Conservation (phyloP, 2,329 filamentous ascomycete genomes). For the Ceratocystiopsis sp. region DNA sequence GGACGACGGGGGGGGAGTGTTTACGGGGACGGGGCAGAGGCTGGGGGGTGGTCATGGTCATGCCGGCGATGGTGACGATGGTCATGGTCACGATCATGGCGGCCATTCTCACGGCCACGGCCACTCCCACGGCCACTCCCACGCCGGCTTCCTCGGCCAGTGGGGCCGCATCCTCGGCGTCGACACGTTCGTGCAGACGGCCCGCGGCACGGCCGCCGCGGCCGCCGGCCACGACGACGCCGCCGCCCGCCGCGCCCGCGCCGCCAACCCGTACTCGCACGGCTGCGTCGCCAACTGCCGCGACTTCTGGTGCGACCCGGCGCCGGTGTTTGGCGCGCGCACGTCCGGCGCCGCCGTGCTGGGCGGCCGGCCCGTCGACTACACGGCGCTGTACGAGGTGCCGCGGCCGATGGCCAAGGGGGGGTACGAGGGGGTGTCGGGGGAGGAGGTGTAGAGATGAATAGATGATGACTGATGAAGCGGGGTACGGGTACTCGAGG, state of each 20-base stretch:
- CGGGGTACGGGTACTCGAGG: too few relatives aligned
- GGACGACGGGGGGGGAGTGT: slow-evolving; percentile 30
- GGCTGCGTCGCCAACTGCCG: slow-evolving; percentile 79
- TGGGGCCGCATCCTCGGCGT: slow-evolving; percentile 79
- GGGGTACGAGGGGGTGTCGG: slow-evolving; percentile 47
- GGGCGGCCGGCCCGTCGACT: slow-evolving; percentile 67
- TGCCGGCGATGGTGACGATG: slow-evolving; percentile 31
- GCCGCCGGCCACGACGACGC: slow-evolving; percentile 41
- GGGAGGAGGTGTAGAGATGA: slow-evolving; percentile 28
- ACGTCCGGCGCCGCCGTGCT: slow-evolving; percentile 57
- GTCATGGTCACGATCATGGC: slow-evolving; percentile 19
- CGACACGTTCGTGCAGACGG: slow-evolving; percentile 86
- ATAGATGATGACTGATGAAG: too few relatives aligned
- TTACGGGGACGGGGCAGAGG: slow-evolving; percentile 61
- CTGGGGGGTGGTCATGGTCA: too few relatives aligned
- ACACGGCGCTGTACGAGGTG: slow-evolving; percentile 76
- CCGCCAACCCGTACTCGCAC: slow-evolving; percentile 61
- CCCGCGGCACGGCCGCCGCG: slow-evolving; percentile 64
- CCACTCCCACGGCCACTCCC: slow-evolving; percentile 18
- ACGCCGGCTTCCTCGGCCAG: slow-evolving; percentile 51
- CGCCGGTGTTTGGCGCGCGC: slow-evolving; percentile 54
- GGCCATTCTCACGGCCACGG: slow-evolving; percentile 23
- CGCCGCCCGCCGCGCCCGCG: slow-evolving; percentile 28
- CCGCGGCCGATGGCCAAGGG: slow-evolving; percentile 40
- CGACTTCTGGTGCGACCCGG: slow-evolving; percentile 91